Evolutionary conservation across 768 basidiomycete genomes (phyloP), one percentile per base, ranked within the genome.

Genomic region (Boletus speciosus): DNA sequence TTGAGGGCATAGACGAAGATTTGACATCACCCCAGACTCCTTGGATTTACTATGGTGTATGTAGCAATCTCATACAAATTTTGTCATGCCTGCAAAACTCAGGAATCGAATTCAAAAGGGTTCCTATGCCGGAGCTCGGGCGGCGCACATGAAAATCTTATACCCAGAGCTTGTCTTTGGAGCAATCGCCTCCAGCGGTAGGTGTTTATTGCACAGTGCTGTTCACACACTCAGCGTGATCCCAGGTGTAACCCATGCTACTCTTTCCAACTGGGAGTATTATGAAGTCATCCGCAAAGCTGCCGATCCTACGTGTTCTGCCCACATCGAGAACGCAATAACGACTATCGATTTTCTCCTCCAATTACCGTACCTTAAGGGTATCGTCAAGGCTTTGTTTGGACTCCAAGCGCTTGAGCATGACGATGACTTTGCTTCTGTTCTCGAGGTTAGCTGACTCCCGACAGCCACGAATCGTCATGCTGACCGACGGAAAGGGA

Each of bases 41-140:
- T 9, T 93, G 91, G 91, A 92, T 93, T 51, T 93, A 96, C 68
- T 96, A 96, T 63, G 96, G 96, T 14, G 94, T 92, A 67, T 39
- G 82, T 55, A 16, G 61, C 56, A 23, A 48, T 25, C 55, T 49
- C 43, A 19, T 23, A 1, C 36, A 12, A 21, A 27, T n/a, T 36
- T 31, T 49, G 8, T 43, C n/a, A 16, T 21, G 4, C 37, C 15
- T 36, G 11, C 0, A n/a, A 27, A 49, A 34, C 40, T 57, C 34
- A 58, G 4, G 10, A n/a, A 29, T 57, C 38, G 5, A 8, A 25
- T 25, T 25, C 60, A 21, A 27, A 21, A 88, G 86, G 88, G 90
- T 8, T 93, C 90, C 1, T 96, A 96, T 61, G 93, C 93, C 10
- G 95, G 95, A 55, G 95, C 94, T 8, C 85, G 94, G 12, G 86